Percentiles rank a stretch among this genome's conserved stretches.
Evolutionary conservation across 1,284 basidiomycete species (phyloP).

Genomic region (Leccinum brunneo-olivaceum): DNA sequence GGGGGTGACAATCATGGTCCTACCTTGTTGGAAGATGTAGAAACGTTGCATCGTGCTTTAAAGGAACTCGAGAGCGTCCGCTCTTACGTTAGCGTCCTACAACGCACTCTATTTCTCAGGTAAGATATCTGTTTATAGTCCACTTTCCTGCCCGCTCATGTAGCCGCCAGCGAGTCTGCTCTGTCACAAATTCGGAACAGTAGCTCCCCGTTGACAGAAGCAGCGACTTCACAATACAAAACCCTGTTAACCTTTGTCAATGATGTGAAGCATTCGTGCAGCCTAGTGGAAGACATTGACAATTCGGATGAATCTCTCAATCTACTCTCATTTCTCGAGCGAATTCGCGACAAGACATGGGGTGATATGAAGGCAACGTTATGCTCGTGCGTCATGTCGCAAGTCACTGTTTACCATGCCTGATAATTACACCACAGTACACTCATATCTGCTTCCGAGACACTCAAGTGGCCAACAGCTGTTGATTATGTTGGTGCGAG

Average conservation of each 20-base stretch:
- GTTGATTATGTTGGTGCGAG: conserved; percentile 56
- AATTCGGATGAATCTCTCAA: conserved; percentile 38
- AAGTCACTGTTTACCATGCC: not conserved
- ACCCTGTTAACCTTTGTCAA: conserved; percentile 55
- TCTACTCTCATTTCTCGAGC: conserved; percentile 52
- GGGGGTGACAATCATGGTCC: conserved; percentile 39
- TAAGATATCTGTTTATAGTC: conserved; percentile 31
- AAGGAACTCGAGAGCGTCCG: conserved; percentile 71
- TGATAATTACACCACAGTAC: conserved; percentile 35
- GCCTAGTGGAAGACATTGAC: conserved; percentile 37
- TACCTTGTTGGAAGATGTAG: conserved; percentile 76
- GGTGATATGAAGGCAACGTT: conserved; percentile 59
- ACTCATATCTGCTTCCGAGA: conserved; percentile 61
- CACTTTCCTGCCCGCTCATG: conserved; percentile 14
- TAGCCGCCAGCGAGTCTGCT: conserved; percentile 47
- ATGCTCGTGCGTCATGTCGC: conserved; percentile 46
- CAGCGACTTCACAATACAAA: conserved; percentile 54
- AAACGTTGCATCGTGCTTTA: conserved; percentile 64
- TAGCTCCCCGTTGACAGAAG: conserved; percentile 35
- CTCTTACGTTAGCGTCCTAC: conserved; percentile 69
- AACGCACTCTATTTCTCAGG: conserved; percentile 70
- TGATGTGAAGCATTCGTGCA: conserved; percentile 38
- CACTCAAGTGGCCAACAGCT: conserved; percentile 74
- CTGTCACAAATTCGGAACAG: conserved; percentile 40
- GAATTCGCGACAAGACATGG: conserved; percentile 68